Percentiles rank a stretch among this genome's conserved stretches.
Conservation (phyloP, 1,139 yeast species). For the Geotrichum aggregatum region DNA sequence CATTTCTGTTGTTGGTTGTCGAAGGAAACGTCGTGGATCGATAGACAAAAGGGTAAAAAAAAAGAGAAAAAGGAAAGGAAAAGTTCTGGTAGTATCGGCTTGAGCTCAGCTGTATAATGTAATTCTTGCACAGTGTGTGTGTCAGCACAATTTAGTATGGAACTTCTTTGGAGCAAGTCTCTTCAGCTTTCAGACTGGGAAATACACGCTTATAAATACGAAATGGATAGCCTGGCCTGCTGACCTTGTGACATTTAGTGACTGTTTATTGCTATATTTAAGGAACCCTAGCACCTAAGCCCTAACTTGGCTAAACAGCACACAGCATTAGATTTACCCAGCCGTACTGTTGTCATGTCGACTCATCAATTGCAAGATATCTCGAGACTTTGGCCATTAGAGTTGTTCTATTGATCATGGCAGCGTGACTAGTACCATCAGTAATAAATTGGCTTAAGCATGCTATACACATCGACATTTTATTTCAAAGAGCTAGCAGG, state of each 20-base stretch:
- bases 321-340: not conserved
- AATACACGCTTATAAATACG: not conserved
- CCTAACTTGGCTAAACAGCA: not conserved
- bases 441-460: no score
- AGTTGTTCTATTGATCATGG: no score
- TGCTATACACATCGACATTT: no score
- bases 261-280: not conserved
- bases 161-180: not conserved
- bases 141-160: conserved; percentile 1
- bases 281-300: not conserved
- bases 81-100: conserved; percentile 3
- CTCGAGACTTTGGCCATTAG: no score
- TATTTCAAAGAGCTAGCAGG: no score
- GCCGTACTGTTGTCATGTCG: not conserved
- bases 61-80: conserved; percentile 3
- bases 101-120: conserved; percentile 1
- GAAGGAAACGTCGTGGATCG: conserved; percentile 21
- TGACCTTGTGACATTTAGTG: conserved; percentile 4
- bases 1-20: conserved; percentile 21
- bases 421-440: no score
- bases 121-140: not conserved
- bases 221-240: not conserved
- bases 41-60: conserved; percentile 12
- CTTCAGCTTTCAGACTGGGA: not conserved
- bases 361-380: not conserved